Conservation (phyloP, 1,284 basidiomycete species). For the Puccinia horiana region DNA sequence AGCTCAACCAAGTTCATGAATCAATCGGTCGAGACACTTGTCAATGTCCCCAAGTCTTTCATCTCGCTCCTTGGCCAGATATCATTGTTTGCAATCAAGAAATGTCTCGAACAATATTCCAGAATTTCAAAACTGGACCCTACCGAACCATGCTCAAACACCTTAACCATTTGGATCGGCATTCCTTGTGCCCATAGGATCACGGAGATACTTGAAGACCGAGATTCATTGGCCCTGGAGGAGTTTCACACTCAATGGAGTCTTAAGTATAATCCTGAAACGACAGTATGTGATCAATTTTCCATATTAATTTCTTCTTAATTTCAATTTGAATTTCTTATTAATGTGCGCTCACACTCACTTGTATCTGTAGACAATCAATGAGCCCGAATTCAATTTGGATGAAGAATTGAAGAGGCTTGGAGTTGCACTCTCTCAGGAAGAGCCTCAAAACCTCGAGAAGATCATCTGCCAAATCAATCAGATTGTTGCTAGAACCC, state of each 20-base stretch:
- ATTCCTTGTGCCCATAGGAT: conserved; percentile 10
- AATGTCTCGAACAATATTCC: neutral
- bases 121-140: neutral
- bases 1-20: neutral
- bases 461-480: too few species aligned
- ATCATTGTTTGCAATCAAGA: neutral
- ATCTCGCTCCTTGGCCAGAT: neutral
- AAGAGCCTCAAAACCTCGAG: too few species aligned
- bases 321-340: neutral
- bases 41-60: neutral
- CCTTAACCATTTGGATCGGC: neutral
- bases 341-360: neutral
- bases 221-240: neutral
- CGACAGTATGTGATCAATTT: neutral
- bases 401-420: neutral
- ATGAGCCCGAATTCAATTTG: neutral
- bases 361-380: too few species aligned
- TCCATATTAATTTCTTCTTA: neutral
- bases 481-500: neutral
- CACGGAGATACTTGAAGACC: neutral
- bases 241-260: neutral
- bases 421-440: neutral
- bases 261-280: neutral
- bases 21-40: neutral
- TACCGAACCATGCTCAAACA: neutral